phyloP scores from a whole-genome alignment of 202 grass and related monocot genomes.

The Schoenoplectus tabernaemontani region DNA sequence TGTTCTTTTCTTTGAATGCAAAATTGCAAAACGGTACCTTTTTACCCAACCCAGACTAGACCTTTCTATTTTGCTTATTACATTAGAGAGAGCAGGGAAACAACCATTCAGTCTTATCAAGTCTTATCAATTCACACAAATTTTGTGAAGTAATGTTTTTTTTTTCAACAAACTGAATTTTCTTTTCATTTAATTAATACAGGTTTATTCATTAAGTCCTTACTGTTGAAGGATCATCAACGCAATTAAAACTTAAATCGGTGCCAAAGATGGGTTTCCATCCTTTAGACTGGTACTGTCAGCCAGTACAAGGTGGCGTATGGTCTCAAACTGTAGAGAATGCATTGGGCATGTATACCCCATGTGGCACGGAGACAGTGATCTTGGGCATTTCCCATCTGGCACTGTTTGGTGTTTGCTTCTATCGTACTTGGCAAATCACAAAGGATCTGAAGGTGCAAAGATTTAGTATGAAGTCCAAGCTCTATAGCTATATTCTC shows the following conservation, averaged over 20 bases:
- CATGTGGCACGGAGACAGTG: conserved; percentile 55
- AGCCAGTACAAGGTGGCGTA: conserved; percentile 49
- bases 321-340: conserved; percentile 60
- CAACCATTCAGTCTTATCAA: not conserved
- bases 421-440: conserved; percentile 92
- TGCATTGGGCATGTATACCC: conserved; percentile 74
- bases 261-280: conserved; percentile 52
- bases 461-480: conserved; percentile 49
- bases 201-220: conserved; percentile 3
- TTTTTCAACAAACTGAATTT: not conserved
- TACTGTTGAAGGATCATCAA: not conserved
- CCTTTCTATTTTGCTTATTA: not conserved
- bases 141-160: not conserved
- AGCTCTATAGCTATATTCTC: conserved; percentile 73
- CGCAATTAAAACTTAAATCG: not conserved
- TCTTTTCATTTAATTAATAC: not conserved
- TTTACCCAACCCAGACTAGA: not conserved
- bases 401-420: conserved; percentile 67
- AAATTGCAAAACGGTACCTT: not conserved
- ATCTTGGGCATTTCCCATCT: conserved; percentile 86
- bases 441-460: conserved; percentile 57
- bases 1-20: not conserved
- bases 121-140: not conserved
- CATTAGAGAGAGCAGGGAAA: not conserved
- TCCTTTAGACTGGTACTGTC: conserved; percentile 75